These are phyloP conservation scores for Phoma sp. DNA, from an alignment of 2,329 filamentous ascomycete genomes.

Conservation along the genomic window DNA sequence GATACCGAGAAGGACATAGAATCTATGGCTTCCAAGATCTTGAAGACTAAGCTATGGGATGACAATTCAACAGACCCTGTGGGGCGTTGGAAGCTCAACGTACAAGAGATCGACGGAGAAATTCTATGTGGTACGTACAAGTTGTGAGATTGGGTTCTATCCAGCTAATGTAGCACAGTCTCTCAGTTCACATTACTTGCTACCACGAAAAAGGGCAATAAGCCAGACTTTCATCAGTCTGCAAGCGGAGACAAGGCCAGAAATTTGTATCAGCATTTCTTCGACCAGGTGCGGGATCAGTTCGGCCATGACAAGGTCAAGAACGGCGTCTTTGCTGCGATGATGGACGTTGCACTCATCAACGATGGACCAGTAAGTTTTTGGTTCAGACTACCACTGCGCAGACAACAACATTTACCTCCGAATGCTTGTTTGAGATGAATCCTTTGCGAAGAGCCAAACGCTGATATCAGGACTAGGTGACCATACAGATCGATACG, in stretches of 20 bases:
- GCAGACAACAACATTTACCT: slow-evolving; percentile 62
- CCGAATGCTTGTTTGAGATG: slow-evolving; percentile 17
- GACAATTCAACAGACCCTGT: slow-evolving; percentile 68
- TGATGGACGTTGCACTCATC: slow-evolving; percentile 95
- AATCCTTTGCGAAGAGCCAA: background rate
- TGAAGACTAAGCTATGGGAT: slow-evolving; percentile 93
- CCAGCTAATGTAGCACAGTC: slow-evolving; percentile 60
- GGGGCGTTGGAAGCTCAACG: slow-evolving; percentile 82
- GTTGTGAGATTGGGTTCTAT: too few species aligned
- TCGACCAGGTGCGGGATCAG: slow-evolving; percentile 73
- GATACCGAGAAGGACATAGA: slow-evolving; percentile 91
- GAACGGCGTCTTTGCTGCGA: slow-evolving; percentile 96
- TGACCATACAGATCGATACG: slow-evolving; percentile 58
- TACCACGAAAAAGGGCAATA: slow-evolving; percentile 92
- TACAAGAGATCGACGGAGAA: slow-evolving; percentile 87
- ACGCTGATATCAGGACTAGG: slow-evolving; percentile 39
- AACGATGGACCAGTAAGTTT: slow-evolving; percentile 79
- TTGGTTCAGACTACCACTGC: slow-evolving; percentile 59
- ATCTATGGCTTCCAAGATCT: slow-evolving; percentile 79
- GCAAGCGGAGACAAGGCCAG: slow-evolving; percentile 79
- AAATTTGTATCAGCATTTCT: slow-evolving; percentile 83
- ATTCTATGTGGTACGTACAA: slow-evolving; percentile 80
- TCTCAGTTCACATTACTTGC: slow-evolving; percentile 96
- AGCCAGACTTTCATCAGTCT: slow-evolving; percentile 92
- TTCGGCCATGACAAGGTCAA: slow-evolving; percentile 81